Base-by-base conservation (phyloP, 2,329 filamentous ascomycete genomes). In the Cytospora mali region DNA sequence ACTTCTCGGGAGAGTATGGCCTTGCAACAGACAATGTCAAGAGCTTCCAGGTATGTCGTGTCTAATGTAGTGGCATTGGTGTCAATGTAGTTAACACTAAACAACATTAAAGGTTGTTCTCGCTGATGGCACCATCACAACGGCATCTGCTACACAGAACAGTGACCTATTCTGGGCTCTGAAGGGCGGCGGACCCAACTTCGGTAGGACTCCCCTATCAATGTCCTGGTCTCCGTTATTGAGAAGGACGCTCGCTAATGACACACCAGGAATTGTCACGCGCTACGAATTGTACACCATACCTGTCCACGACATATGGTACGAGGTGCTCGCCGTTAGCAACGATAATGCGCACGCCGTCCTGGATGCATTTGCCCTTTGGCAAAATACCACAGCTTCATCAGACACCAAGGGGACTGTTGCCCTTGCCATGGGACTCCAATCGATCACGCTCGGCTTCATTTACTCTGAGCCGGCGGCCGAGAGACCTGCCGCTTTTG, bases 101-200 rank as follows among this genome's bases (percentile, higher is more conserved):
- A 21, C 23, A 21, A n/a, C n/a, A n/a, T n/a, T n/a, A n/a, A n/a
- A 58, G 56, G 56, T 59, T 7, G 71, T 72, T 1, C 71, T 73
- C 14, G 71, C 67, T 4, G 54, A 69, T 54, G 70, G 71, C n/a
- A 64, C 64, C 6, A 66, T 71, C 18, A 65, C 69, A 27, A 69
- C 59, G 11, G 69, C 69, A n/a, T 61, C 66, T 10, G 58, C 68
- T 48, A 62, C 64, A 23, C 28, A 66, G n/a, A 53, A 69, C 33
- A 67, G 64, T 18, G 71, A 73, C 51, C 59, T 74, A 1, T 73
- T 72, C 62, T 69, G 67, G 27, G 72, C 70, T 5, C 59, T 75
- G 64, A 62, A 70, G 66, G 60, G 68, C 35, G 59, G 59, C n/a
- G 59, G 59, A 31, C 68, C 66, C 42, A 75, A 74, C 51, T 72